These are phyloP conservation scores for Ceratobasidium sp. DNA, from an alignment of 1,284 basidiomycete genomes.

Conservation along the genomic window DNA sequence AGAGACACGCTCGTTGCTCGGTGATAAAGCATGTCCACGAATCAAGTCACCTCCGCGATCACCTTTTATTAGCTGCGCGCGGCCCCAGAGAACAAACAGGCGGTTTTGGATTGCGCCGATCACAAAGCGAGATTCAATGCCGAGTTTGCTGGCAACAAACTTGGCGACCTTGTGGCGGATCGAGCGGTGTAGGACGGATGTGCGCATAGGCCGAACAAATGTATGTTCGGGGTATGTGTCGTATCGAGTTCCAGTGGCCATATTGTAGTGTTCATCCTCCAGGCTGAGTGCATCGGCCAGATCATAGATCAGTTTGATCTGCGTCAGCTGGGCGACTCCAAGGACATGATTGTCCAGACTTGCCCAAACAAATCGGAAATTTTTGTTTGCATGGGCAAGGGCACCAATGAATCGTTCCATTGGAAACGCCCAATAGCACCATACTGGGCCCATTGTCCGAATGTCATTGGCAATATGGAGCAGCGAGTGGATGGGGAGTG, in stretches of 20 bases:
- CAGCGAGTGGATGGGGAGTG: slow-evolving; percentile 26
- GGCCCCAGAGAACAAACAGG: not conserved
- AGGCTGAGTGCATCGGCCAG: slow-evolving; percentile 34
- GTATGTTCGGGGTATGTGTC: not conserved
- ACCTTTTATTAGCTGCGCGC: not conserved
- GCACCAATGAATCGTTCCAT: slow-evolving; percentile 36
- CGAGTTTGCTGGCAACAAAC: not conserved
- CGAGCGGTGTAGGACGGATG: slow-evolving; percentile 38
- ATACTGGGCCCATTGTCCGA: slow-evolving; percentile 17
- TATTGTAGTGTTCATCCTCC: slow-evolving; percentile 18
- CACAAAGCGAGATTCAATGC: not conserved
- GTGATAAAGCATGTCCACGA: not conserved
- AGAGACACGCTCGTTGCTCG: not conserved
- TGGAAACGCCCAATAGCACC: slow-evolving; percentile 36
- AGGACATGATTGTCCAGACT: slow-evolving; percentile 7
- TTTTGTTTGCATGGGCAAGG: slow-evolving; percentile 6
- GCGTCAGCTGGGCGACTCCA: not conserved
- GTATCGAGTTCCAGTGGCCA: slow-evolving; percentile 9
- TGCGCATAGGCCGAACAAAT: slow-evolving; percentile 1
- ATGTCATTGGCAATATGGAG: slow-evolving; percentile 38
- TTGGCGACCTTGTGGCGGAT: slow-evolving; percentile 29
- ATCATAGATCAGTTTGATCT: slow-evolving; percentile 22
- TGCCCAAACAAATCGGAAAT: not conserved
- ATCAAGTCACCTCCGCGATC: not conserved
- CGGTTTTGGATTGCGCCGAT: not conserved